Percentiles rank a stretch among this genome's conserved stretches.
phyloP scores from a whole-genome alignment of 2,329 filamentous ascomycete species.

The Colletotrichum kahawae region DNA sequence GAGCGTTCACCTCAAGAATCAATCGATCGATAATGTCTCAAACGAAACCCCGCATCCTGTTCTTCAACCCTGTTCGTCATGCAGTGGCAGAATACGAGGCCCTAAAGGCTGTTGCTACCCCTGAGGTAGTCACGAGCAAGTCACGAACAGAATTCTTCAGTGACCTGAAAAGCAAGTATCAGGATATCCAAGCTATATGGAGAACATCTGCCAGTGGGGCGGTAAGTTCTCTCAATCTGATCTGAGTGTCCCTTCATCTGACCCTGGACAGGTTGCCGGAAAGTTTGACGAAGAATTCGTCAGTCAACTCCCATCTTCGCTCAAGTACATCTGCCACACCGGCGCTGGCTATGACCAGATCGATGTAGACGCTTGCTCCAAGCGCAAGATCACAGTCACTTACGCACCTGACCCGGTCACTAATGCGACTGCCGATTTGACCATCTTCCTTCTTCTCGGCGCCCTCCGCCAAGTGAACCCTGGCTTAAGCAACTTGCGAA shows the following conservation, averaged over 20 bases:
- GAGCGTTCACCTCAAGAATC: not conserved
- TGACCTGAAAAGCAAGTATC: slow-evolving; percentile 24
- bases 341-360: slow-evolving; percentile 35
- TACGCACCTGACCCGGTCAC: slow-evolving; percentile 40
- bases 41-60: slow-evolving; percentile 24
- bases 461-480: slow-evolving; percentile 34
- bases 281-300: slow-evolving; percentile 52
- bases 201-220: slow-evolving; percentile 28
- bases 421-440: slow-evolving; percentile 42
- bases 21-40: not conserved
- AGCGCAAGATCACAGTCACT: slow-evolving; percentile 25
- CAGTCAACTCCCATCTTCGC: slow-evolving; percentile 43
- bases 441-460: slow-evolving; percentile 33
- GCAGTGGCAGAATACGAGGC: slow-evolving; percentile 17
- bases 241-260: not conserved
- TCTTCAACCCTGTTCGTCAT: slow-evolving; percentile 27
- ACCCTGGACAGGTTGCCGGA: slow-evolving; percentile 8
- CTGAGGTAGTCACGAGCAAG: slow-evolving; percentile 26
- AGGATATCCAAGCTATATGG: slow-evolving; percentile 24
- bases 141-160: slow-evolving; percentile 22
- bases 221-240: not conserved
- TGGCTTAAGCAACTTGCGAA: slow-evolving; percentile 27
- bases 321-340: slow-evolving; percentile 43
- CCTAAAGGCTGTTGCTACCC: slow-evolving; percentile 6
- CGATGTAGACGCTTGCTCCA: slow-evolving; percentile 28